A percentile compares a stretch with the other conserved stretches of the same genome.
These are phyloP conservation scores for Vigna mungo DNA, from an alignment of 306 rosid species.

Conservation along the genomic window DNA sequence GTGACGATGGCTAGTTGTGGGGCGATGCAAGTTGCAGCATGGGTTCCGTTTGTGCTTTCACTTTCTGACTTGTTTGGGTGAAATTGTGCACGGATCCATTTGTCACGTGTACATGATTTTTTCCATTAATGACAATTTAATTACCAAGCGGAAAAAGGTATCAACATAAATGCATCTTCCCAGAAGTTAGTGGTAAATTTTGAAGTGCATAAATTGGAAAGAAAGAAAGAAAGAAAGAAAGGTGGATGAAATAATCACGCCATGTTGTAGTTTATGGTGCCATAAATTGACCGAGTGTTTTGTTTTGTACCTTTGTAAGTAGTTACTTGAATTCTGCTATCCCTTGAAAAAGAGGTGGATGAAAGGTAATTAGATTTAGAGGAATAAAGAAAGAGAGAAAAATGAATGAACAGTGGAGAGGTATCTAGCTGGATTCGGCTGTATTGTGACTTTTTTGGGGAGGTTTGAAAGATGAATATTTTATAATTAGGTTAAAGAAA, in stretches of 20 bases:
- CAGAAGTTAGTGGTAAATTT: neutral
- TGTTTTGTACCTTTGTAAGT: neutral
- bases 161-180: neutral
- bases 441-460: conserved; percentile 37
- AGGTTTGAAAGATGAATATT: conserved; percentile 27
- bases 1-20: conserved; percentile 34
- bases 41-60: conserved; percentile 30
- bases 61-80: conserved; percentile 15
- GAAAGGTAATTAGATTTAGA: too few species aligned
- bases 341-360: neutral
- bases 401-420: neutral
- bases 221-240: neutral
- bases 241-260: neutral
- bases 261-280: neutral
- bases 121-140: neutral
- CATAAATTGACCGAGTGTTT: neutral
- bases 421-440: conserved; percentile 45
- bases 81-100: conserved; percentile 17
- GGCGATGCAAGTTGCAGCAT: conserved; percentile 45
- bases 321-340: neutral
- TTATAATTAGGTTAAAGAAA: conserved; percentile 18
- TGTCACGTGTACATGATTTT: neutral
- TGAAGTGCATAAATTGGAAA: neutral
- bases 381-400: too few species aligned
- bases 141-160: neutral